A percentile compares a stretch with the other conserved stretches of the same genome.
These are phyloP conservation scores for Quillaja saponaria DNA, from an alignment of 306 rosid species.

Conservation along the genomic window DNA sequence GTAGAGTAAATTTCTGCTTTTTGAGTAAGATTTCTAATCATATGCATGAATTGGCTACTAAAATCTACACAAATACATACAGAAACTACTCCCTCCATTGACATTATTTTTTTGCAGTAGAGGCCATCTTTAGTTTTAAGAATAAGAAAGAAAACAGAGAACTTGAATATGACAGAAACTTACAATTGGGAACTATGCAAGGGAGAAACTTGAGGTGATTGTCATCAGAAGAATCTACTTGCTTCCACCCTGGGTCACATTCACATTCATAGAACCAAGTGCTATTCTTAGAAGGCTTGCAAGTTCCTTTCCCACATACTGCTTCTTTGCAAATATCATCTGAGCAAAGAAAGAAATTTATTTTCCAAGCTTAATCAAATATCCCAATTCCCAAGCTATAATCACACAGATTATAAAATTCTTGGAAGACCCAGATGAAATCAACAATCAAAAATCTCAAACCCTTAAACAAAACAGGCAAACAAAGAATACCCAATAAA, in stretches of 20 bases:
- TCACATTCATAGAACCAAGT: slow-evolving; percentile 63
- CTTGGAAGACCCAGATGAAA: slow-evolving; percentile 15
- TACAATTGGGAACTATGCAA: slow-evolving; percentile 83
- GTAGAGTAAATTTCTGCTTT: slow-evolving; percentile 9
- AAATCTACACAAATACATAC: background rate
- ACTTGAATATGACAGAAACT: slow-evolving; percentile 15
- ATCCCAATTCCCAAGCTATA: background rate
- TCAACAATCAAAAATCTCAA: slow-evolving; percentile 3
- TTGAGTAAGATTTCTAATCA: slow-evolving; percentile 12
- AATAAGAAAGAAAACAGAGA: slow-evolving; percentile 7
- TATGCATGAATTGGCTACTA: background rate
- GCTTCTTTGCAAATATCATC: slow-evolving; percentile 68
- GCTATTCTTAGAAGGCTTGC: slow-evolving; percentile 62
- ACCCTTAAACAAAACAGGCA: slow-evolving; percentile 9
- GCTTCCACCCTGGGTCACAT: slow-evolving; percentile 81
- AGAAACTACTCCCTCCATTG: background rate
- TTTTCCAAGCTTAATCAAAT: slow-evolving; percentile 1
- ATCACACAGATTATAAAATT: background rate
- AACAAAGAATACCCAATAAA: background rate
- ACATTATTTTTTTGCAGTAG: background rate
- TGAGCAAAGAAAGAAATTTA: slow-evolving; percentile 21
- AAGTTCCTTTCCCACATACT: slow-evolving; percentile 79
- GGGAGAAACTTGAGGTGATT: slow-evolving; percentile 63
- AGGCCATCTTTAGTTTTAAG: background rate
- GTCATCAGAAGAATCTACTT: slow-evolving; percentile 33